Conservation (phyloP, 1,139 yeast species). For the Zygoascus meyerae region DNA sequence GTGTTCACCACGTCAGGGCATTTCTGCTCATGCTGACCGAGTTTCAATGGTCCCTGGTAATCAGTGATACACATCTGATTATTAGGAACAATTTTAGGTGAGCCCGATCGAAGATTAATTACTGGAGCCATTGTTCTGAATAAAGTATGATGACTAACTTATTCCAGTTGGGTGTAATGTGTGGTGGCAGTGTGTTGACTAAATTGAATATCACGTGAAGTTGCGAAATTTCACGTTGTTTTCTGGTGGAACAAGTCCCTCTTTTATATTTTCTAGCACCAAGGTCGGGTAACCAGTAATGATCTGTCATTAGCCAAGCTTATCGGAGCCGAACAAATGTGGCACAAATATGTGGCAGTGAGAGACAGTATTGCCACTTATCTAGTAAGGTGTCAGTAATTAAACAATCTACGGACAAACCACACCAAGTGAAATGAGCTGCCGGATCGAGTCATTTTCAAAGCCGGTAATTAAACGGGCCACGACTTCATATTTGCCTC, state of each 20-base stretch:
- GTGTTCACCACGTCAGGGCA: neutral
- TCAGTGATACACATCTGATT: neutral
- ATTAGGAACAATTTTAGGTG: neutral
- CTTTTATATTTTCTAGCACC: neutral
- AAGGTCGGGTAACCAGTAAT: slow-evolving; percentile 1
- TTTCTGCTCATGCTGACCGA: no score
- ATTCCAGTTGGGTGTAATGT: slow-evolving; percentile 5
- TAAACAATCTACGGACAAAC: neutral
- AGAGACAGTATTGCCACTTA: neutral
- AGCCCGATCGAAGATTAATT: slow-evolving; percentile 1
- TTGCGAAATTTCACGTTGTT: slow-evolving; percentile 6
- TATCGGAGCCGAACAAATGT: neutral
- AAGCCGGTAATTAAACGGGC: no score
- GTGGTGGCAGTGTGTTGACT: no score
- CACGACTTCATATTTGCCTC: no score
- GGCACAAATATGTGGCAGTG: neutral
- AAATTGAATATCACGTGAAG: slow-evolving; percentile 7
- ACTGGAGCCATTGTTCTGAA: slow-evolving; percentile 1
- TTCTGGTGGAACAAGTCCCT: neutral
- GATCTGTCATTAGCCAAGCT: neutral
- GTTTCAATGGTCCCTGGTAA: no score
- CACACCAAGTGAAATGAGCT: no score
- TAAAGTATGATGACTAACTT: neutral
- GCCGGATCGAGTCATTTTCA: no score
- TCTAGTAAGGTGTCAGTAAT: neutral